A percentile compares a stretch with the other conserved stretches of the same genome.
Evolutionary conservation across 2,329 filamentous ascomycete species (phyloP).

Genomic region (Botrytis sinoallii): DNA sequence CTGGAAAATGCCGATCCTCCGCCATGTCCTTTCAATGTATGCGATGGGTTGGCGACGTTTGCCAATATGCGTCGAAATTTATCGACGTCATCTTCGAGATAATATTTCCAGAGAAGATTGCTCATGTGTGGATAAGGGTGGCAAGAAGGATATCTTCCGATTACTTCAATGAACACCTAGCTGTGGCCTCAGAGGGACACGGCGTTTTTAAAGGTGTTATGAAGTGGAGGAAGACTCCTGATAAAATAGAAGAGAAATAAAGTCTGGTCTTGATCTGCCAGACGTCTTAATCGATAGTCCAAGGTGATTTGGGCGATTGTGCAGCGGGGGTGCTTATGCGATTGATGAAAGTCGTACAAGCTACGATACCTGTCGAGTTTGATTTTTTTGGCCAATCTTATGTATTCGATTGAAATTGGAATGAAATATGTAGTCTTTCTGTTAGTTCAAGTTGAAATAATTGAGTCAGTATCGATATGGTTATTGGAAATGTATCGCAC

Average conservation of each 20-base stretch:
- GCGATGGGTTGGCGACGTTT: constrained; percentile 57
- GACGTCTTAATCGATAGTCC: not conserved
- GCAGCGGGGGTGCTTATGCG: constrained; percentile 4
- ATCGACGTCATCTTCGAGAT: constrained; percentile 97
- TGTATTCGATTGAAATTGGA: not conserved
- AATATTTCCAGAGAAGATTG: constrained; percentile 94
- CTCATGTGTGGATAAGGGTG: constrained; percentile 68
- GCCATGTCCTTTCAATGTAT: constrained; percentile 53
- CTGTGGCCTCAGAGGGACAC: constrained; percentile 83
- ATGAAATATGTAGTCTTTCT: not conserved
- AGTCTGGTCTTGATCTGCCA: constrained; percentile 21
- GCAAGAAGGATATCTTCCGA: constrained; percentile 37
- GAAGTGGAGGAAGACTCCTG: constrained; percentile 48
- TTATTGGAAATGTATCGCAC: not conserved
- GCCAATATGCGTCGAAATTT: constrained; percentile 86
- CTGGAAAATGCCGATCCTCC: constrained; percentile 39
- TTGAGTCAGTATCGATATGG: not conserved
- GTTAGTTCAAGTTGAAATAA: not conserved
- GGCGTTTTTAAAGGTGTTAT: constrained; percentile 83
- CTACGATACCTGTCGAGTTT: not conserved
- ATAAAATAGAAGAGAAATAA: constrained; percentile 13
- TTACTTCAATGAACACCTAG: constrained; percentile 61
- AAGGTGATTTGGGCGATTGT: constrained; percentile 7
- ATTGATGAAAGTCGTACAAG: not conserved
- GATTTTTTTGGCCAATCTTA: not conserved